phyloP scores from a whole-genome alignment of 2,329 filamentous ascomycete species.

The Phyllosticta citriasiana region DNA sequence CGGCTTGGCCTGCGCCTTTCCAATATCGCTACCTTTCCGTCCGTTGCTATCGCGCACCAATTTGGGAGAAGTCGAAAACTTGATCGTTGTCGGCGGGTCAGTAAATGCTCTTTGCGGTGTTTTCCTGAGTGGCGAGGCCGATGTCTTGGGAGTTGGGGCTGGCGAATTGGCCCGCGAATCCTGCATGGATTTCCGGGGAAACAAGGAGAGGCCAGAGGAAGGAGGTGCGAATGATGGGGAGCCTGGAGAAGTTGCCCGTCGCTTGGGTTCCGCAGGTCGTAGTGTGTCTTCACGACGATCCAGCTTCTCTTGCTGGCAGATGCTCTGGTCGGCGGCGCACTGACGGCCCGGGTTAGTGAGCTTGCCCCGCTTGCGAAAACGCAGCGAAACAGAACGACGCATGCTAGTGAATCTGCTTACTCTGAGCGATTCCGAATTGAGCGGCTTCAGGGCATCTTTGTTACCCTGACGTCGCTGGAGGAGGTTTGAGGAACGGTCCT shows the following conservation, averaged over 20 bases:
- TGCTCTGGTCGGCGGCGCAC: background rate
- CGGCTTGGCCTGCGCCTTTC: background rate
- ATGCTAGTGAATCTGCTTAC: conserved; percentile 16
- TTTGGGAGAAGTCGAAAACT: background rate
- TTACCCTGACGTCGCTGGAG: conserved; percentile 26
- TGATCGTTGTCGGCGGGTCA: background rate
- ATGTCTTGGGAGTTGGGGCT: background rate
- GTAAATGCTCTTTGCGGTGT: background rate
- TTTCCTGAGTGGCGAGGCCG: background rate
- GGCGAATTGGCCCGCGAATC: conserved; percentile 1
- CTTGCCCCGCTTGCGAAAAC: background rate
- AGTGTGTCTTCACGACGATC: conserved; percentile 10
- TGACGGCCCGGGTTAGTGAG: conserved; percentile 1
- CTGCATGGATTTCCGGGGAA: conserved; percentile 6
- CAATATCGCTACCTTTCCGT: background rate
- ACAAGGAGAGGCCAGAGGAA: background rate
- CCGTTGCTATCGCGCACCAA: background rate
- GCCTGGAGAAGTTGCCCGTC: conserved; percentile 24
- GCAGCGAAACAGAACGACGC: background rate
- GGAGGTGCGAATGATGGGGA: conserved; percentile 15
- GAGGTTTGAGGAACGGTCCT: conserved; percentile 21
- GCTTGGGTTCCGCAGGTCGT: conserved; percentile 16
- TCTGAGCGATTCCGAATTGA: conserved; percentile 23
- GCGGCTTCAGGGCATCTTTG: conserved; percentile 23
- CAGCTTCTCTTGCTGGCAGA: conserved; percentile 13